phyloP scores from a whole-genome alignment of 2,329 filamentous ascomycete species.

The Geosmithia flava region DNA sequence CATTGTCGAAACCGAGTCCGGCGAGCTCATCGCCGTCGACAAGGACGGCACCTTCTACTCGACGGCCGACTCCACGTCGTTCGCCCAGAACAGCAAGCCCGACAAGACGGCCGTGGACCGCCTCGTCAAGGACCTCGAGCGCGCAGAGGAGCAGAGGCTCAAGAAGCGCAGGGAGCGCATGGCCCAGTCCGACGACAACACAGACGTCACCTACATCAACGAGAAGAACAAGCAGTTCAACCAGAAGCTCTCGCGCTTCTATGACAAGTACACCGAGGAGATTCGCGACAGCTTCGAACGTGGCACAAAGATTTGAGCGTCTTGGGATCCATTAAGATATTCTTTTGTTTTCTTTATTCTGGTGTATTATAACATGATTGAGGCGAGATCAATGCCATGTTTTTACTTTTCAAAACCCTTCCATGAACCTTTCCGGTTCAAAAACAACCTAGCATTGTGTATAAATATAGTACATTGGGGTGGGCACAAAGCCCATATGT shows the following conservation, averaged over 20 bases:
- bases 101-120: slow-evolving; percentile 79
- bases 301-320: slow-evolving; percentile 74
- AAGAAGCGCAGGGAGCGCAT: slow-evolving; percentile 78
- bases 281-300: slow-evolving; percentile 96
- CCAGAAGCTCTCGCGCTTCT: slow-evolving; percentile 89
- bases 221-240: slow-evolving; percentile 99
- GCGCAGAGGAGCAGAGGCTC: slow-evolving; percentile 75
- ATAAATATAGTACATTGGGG: not conserved
- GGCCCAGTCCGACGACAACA: slow-evolving; percentile 67
- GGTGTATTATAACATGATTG: slow-evolving; percentile 2
- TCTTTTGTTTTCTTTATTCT: slow-evolving; percentile 1
- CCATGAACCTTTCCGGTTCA: not conserved
- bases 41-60: slow-evolving; percentile 85
- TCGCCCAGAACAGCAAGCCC: slow-evolving; percentile 68
- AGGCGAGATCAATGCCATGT: not conserved
- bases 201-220: slow-evolving; percentile 97
- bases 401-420: no score
- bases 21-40: slow-evolving; percentile 89
- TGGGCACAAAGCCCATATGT: no score
- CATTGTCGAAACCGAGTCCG: slow-evolving; percentile 89
- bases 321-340: not conserved
- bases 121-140: slow-evolving; percentile 72
- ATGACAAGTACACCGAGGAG: slow-evolving; percentile 96
- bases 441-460: slow-evolving; percentile 19
- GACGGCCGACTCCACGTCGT: slow-evolving; percentile 70